A percentile compares a stretch with the other conserved stretches of the same genome.
Conservation (phyloP, 305 asterid species). For the Fraxinus velutina region DNA sequence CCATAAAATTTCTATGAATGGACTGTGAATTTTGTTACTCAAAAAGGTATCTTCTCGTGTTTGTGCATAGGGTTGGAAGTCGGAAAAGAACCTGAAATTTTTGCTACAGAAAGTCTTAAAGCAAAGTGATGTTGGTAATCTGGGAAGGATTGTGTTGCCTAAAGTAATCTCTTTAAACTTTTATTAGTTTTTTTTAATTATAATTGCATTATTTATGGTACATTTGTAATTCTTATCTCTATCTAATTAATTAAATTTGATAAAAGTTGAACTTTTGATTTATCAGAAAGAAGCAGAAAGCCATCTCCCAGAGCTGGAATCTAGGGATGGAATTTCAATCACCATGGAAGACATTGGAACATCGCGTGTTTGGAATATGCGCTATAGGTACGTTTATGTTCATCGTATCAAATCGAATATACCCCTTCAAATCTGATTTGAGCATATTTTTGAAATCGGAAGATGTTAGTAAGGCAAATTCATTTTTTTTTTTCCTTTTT, state of each 20-base stretch:
- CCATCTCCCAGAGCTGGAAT: constrained; percentile 83
- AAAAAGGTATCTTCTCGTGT: not conserved
- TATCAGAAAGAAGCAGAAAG: constrained; percentile 91
- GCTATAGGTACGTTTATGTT: constrained; percentile 51
- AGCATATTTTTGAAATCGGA: not conserved
- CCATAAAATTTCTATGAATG: not conserved
- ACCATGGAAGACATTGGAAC: constrained; percentile 95
- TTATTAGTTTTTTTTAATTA: not conserved
- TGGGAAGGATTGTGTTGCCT: constrained; percentile 92
- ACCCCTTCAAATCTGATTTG: not conserved
- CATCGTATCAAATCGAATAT: not conserved
- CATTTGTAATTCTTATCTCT: not conserved
- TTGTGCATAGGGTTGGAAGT: constrained; percentile 43
- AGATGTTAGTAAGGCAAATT: not conserved
- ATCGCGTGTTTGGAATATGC: constrained; percentile 85
- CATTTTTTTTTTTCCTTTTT: not conserved
- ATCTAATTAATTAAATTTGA: not conserved
- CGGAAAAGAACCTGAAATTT: constrained; percentile 77
- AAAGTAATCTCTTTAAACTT: constrained; percentile 42
- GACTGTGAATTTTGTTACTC: not conserved
- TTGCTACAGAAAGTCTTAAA: constrained; percentile 94
- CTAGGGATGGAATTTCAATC: constrained; percentile 87
- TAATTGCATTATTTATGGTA: not conserved
- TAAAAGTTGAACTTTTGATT: constrained; percentile 8
- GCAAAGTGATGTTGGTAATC: constrained; percentile 93